Evolutionary conservation across 768 basidiomycete genomes (phyloP), one percentile per base, ranked within the genome.

Genomic region (Russula dissimulans): DNA sequence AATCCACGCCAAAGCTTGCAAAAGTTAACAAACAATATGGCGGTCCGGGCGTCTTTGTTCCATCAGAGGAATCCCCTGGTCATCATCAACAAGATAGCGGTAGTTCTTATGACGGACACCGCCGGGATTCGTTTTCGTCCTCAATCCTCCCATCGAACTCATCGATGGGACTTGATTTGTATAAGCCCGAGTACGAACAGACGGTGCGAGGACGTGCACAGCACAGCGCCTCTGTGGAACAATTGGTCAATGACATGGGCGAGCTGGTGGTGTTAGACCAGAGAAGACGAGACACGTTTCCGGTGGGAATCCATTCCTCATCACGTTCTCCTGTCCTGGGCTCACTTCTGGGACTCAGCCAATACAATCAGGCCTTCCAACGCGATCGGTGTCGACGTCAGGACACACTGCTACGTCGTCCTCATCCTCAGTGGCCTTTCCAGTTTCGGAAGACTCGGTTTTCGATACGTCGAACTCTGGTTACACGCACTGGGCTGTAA

Each of bases 21-120:
- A 78, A 78, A 61, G 76, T 70, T 57, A 79, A 77, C 63, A 82
- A 78, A 60, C 82, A 86, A 51, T 92, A 92, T 65, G 87, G 83
- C 29, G 91, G 91, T 0, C 86, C 86, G 8, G 91, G 91, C 51
- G 81, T 80, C 36, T 92, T 92, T 67, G 75, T 82, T 7, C 83
- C 89, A 38, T 57, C 67, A 41, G 59, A 70, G 34, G 67, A 66
- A 15, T 31, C 56, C 61, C 31, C 56, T 45, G 36, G 54, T 57
- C 52, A 55, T 46, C 44, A 18, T 39, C 52, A 71, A 54, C 68
- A 70, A 29, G 72, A 75, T 29, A 66, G 74, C 31, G 67, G 74
- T 54, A 73, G 68, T 44, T 62, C 66, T 4, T 69, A 75, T 39
- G 71, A 72, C 18, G 75, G 79, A 64, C 69, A 74, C 59, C 67